Base-by-base conservation (phyloP, 495 filamentous ascomycete species). In the Pyrenula aspistea region DNA sequence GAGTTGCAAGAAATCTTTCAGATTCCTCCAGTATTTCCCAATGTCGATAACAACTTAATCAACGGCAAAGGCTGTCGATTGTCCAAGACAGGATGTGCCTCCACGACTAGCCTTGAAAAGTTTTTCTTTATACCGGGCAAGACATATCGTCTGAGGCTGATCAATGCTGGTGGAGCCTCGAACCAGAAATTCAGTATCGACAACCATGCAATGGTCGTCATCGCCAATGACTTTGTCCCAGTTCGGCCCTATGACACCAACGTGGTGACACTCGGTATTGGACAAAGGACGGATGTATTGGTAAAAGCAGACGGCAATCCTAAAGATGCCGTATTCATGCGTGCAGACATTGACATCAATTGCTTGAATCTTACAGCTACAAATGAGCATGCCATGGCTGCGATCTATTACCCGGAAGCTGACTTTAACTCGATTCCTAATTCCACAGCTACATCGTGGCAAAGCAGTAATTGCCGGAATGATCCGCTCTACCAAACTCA, bases 251-350 rank as follows among this genome's bases (percentile, higher is more conserved):
- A 76, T 59, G 57, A 57, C 2, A 61, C 60, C 0, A 57, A 79
- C 58, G 66, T 54, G 11, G 60, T 63, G 22, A 62, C 57, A n/a
- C 49, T 63, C 0, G 61, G 61, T 8, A 36, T 66, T 2, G 63
- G 62, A 2, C 78, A 83, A 62, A 72, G 82, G 2, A 73, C 78
- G 12, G 80, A 84, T 64, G 66, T 84, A n/a, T n/a, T n/a, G n/a
- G n/a, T n/a, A n/a, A n/a, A n/a, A n/a, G n/a, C n/a, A n/a, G n/a
- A n/a, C n/a, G n/a, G n/a, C n/a, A n/a, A n/a, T n/a, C n/a, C n/a
- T n/a, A n/a, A n/a, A n/a, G n/a, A n/a, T n/a, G n/a, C n/a, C n/a
- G n/a, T n/a, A n/a, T n/a, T n/a, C n/a, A n/a, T n/a, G n/a, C n/a
- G n/a, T n/a, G n/a, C n/a, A n/a, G n/a, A n/a, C n/a, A n/a, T n/a